Evolutionary conservation across 2,329 filamentous ascomycete species (phyloP), one percentile per base, ranked within the genome.

Genomic region (Verticillium nonalfalfae): DNA sequence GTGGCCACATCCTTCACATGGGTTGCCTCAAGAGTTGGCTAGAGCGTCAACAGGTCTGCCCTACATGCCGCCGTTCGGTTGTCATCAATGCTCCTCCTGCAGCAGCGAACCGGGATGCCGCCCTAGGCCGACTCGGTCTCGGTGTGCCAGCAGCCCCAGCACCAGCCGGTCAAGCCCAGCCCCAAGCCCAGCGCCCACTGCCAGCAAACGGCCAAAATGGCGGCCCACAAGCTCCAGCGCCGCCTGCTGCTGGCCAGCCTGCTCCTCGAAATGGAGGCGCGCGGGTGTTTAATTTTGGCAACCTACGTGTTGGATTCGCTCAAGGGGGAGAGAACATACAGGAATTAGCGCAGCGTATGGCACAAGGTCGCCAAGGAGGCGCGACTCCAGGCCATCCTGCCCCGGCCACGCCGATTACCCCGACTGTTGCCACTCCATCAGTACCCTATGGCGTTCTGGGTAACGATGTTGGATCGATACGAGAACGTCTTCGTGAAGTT

Each of bases 11-110:
- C 45, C 78, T 99, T 45, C 95, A 99, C 74, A 90, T 97, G 66
- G 90, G 93, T 57, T 99, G 95, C 73, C 84, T 99, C 62, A 92
- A 95, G 75, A 96, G 93, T 73, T 99, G 95, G 95, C 83, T 99
- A 34, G 95, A 99, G 78, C 84, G 95, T 66, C 95, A 99, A 74
- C 95, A 99, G 76, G 93, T 96, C 38, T 99, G 95, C 72, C 95
- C 95, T 7, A 99, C 93, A 2, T 99, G 95, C 73, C 87, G 95
- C 68, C 85, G 90, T 58, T 88, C 94, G 15, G 95, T 97, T 15
- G 90, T 92, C 11, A 78, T 92, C 40, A 82, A 83, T 2, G 76
- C 70, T 40, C 67, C 69, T 36, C 67, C 66, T 64, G 64, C 71
- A 52, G 62, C 71, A 56, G 69, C 70, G 61, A 77, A 75, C 62